Conservation (phyloP, 441 rosid genomes). For the Sinapis alba region DNA sequence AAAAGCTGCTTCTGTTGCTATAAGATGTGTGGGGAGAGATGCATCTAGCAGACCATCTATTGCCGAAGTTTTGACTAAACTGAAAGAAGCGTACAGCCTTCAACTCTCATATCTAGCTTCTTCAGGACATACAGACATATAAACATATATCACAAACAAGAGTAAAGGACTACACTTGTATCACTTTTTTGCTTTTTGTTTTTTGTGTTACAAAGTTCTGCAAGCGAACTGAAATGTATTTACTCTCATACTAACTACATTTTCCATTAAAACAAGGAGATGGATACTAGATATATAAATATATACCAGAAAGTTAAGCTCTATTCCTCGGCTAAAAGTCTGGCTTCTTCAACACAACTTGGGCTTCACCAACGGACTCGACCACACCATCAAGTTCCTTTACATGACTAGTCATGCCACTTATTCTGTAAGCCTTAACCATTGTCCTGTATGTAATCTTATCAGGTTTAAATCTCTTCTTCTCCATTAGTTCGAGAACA, state of each 20-base stretch:
- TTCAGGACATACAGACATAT: constrained; percentile 52
- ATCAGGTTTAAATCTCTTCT: constrained; percentile 71
- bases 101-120: constrained; percentile 80
- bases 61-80: constrained; percentile 62
- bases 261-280: constrained; percentile 1
- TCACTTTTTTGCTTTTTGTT: not conserved
- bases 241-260: constrained; percentile 22
- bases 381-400: constrained; percentile 55
- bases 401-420: constrained; percentile 71
- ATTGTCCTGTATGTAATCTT: constrained; percentile 81
- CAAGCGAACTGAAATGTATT: constrained; percentile 11
- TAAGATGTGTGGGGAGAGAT: constrained; percentile 80
- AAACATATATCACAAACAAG: constrained; percentile 19
- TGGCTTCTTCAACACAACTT: constrained; percentile 46
- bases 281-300: constrained; percentile 8
- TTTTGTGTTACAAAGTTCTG: constrained; percentile 21
- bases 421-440: constrained; percentile 68
- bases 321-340: constrained; percentile 45
- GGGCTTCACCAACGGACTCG: constrained; percentile 47
- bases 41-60: constrained; percentile 75
- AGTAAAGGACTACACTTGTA: constrained; percentile 4
- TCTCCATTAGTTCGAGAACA: constrained; percentile 75
- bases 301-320: constrained; percentile 21
- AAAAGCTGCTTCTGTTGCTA: constrained; percentile 62
- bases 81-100: constrained; percentile 77